phyloP scores from a whole-genome alignment of 106 monocot genomes.

The Triglochin maritima region DNA sequence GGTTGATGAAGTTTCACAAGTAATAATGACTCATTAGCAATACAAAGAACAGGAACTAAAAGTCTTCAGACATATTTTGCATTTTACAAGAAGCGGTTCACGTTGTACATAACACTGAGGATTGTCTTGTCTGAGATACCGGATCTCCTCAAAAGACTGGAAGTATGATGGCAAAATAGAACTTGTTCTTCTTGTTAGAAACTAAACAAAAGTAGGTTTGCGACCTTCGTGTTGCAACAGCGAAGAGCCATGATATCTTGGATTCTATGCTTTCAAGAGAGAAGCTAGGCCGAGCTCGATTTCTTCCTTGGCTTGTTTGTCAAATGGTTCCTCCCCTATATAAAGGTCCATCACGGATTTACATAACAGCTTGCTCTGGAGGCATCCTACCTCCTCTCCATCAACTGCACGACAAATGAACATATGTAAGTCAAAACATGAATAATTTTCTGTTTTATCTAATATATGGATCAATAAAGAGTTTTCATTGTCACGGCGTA shows the following conservation, averaged over 20 bases:
- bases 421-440: not conserved
- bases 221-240: not conserved
- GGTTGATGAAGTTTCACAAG: no score
- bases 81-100: no score
- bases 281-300: conserved; percentile 37
- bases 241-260: not conserved
- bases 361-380: conserved; percentile 88
- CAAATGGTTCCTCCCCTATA: conserved; percentile 77
- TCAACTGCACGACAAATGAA: conserved; percentile 41
- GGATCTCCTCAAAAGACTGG: no score
- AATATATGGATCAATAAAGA: not conserved
- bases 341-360: conserved; percentile 83
- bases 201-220: not conserved
- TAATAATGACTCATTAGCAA: no score
- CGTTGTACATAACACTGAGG: no score
- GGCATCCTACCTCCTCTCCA: conserved; percentile 64
- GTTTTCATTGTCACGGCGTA: no score
- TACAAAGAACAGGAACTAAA: no score
- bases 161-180: no score
- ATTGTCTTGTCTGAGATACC: no score
- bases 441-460: not conserved
- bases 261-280: conserved; percentile 28
- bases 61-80: no score
- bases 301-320: conserved; percentile 58
- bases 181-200: not conserved